Evolutionary conservation across 352 stramenopile species (phyloP).

Genomic region (Phytophthora melonis): DNA sequence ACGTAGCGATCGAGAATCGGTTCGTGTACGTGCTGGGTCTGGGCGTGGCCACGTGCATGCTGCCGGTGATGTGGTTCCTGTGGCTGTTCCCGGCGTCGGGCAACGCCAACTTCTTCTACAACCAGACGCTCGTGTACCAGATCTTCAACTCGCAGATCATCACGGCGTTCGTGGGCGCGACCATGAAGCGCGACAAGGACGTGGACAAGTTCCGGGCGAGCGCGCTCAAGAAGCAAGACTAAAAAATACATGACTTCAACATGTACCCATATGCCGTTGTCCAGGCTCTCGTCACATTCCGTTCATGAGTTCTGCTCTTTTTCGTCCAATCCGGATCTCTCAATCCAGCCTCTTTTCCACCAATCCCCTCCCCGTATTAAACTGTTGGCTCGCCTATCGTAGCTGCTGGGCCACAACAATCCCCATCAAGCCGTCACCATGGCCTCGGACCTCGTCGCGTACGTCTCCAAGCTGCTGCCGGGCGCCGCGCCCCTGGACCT

Average conservation of each 20-base stretch:
- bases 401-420: not conserved
- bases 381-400: slow-evolving; percentile 1
- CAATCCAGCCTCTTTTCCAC: not conserved
- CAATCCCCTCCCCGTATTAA: not conserved
- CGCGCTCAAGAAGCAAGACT: slow-evolving; percentile 11
- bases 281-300: not conserved
- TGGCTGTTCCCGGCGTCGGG: slow-evolving; percentile 87
- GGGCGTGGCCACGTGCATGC: slow-evolving; percentile 72
- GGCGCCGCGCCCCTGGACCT: slow-evolving; percentile 55
- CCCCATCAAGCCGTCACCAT: slow-evolving; percentile 20
- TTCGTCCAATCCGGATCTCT: not conserved
- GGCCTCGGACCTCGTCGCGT: slow-evolving; percentile 72
- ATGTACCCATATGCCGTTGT: not conserved
- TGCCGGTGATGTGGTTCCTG: slow-evolving; percentile 90
- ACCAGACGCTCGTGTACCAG: slow-evolving; percentile 89
- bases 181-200: slow-evolving; percentile 89
- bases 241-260: not conserved
- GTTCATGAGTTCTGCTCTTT: not conserved
- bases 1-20: slow-evolving; percentile 77
- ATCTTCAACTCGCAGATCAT: slow-evolving; percentile 85
- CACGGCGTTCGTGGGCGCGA: slow-evolving; percentile 77
- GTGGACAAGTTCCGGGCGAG: slow-evolving; percentile 61
- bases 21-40: slow-evolving; percentile 80
- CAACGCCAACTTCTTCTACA: slow-evolving; percentile 93
- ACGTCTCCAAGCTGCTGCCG: slow-evolving; percentile 84